Conservation (phyloP, 306 rosid species). For the Dryas octopetala region DNA sequence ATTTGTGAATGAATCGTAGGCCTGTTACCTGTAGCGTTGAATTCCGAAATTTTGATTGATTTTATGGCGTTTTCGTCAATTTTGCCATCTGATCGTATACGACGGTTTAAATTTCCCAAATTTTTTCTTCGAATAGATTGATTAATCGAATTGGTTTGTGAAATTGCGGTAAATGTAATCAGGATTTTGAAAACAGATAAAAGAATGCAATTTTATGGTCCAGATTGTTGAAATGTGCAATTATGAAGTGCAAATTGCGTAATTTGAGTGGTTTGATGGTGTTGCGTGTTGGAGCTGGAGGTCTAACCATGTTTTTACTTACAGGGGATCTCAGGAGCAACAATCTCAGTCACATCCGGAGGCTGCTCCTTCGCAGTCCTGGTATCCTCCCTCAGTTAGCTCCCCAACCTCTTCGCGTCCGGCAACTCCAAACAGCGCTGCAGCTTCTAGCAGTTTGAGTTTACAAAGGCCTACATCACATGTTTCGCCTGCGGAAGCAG, state of each 20-base stretch:
- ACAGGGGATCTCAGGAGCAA: conserved; percentile 88
- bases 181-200: background rate
- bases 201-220: no score
- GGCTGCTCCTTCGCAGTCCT: conserved; percentile 63
- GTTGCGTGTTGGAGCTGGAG: background rate
- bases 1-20: background rate
- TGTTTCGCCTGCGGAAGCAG: conserved; percentile 85
- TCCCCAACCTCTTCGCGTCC: conserved; percentile 65
- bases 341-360: conserved; percentile 57
- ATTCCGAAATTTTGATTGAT: background rate
- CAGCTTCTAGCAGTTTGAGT: conserved; percentile 47
- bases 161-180: background rate
- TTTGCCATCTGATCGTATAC: background rate
- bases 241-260: background rate
- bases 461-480: conserved; percentile 46
- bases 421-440: conserved; percentile 55
- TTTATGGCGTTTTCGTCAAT: background rate
- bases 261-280: background rate
- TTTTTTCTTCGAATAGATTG: background rate
- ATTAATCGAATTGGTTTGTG: background rate
- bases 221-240: background rate
- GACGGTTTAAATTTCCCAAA: background rate
- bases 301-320: background rate
- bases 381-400: conserved; percentile 80
- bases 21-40: background rate